phyloP scores from a whole-genome alignment of 495 filamentous ascomycete genomes.

The Pyrenopolyporus hunteri region DNA sequence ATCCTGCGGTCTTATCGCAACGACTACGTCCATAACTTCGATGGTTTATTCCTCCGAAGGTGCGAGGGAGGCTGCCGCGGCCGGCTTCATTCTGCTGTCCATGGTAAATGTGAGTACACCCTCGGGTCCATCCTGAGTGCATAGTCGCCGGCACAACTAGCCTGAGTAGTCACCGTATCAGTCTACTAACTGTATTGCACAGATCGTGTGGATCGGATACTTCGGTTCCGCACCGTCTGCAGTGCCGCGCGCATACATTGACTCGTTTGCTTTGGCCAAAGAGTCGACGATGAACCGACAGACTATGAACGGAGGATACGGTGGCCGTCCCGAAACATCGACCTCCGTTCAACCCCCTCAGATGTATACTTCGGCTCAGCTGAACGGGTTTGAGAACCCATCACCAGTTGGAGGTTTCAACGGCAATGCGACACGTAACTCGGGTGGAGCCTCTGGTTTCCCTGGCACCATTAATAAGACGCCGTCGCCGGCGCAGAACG shows the following conservation, averaged over 20 bases:
- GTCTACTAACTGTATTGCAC: slow-evolving; percentile 26
- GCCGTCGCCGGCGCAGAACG: slow-evolving; percentile 42
- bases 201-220: slow-evolving; percentile 99
- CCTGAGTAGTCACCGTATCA: not conserved
- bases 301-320: slow-evolving; percentile 69
- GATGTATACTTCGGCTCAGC: slow-evolving; percentile 95
- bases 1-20: slow-evolving; percentile 78
- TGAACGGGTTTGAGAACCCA: slow-evolving; percentile 95
- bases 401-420: slow-evolving; percentile 83
- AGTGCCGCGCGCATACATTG: slow-evolving; percentile 86
- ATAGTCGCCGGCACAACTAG: not conserved
- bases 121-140: not conserved
- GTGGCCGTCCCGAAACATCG: slow-evolving; percentile 78
- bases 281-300: slow-evolving; percentile 69
- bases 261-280: slow-evolving; percentile 95
- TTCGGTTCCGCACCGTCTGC: slow-evolving; percentile 92
- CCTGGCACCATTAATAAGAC: slow-evolving; percentile 45
- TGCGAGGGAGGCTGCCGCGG: slow-evolving; percentile 83
- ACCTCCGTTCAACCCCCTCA: slow-evolving; percentile 80
- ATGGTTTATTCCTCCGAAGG: slow-evolving; percentile 73
- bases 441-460: slow-evolving; percentile 44
- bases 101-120: slow-evolving; percentile 80
- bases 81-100: slow-evolving; percentile 93
- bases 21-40: slow-evolving; percentile 80
- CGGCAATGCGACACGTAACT: slow-evolving; percentile 47